Base-by-base conservation (phyloP, 1,284 basidiomycete species). In the Papiliotrema laurentii region DNA sequence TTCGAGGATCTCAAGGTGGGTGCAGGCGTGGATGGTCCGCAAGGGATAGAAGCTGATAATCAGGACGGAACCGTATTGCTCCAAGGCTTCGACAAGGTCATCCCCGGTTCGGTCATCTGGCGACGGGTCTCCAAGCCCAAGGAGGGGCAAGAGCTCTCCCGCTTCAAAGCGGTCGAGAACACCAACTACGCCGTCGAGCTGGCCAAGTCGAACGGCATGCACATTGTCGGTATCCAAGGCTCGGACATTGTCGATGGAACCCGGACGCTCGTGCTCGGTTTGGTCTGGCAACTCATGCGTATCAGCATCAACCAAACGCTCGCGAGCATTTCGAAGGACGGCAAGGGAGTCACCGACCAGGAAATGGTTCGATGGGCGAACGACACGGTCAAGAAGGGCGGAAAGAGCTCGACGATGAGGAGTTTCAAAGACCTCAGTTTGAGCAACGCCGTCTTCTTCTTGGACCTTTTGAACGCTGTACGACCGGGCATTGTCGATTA, bases 311-410 rank as follows among this genome's bases (percentile, higher is more conserved):
- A 85, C 36, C 89, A 92, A 73, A 98, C 93, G 1, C 82, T 98
- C 35, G 84, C 83, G 27, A 80, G 82, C 4, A 79, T 97, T 16
- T 83, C 83, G 21, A 84, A 83, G 69, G 79, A 82, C 36, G 81
- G 82, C 22, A 81, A 81, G 27, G 90, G 90, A 0, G 85, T 97
- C 49, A 87, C 83, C 46, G 96, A 99, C 68, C 83, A 81, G 22
- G 92, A 98, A 68, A 96, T 98, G 74, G 84, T 98, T 49, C 86
- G 83, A 61, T 98, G 94, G 96, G 93, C 94, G 0, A 97, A 97
- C 72, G 79, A 85, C 24, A 88, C 85, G 2, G 93, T 89, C 16
- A 84, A 90, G 71, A 83, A 84, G 66, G 79, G 83, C 0, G 80
- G 81, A 46, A 84, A 86, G 52, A 79, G 77, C 9, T 68, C 68